Evolutionary conservation across 805 yeast genomes (phyloP).

Genomic region (Jamesozyma spencerorum): DNA sequence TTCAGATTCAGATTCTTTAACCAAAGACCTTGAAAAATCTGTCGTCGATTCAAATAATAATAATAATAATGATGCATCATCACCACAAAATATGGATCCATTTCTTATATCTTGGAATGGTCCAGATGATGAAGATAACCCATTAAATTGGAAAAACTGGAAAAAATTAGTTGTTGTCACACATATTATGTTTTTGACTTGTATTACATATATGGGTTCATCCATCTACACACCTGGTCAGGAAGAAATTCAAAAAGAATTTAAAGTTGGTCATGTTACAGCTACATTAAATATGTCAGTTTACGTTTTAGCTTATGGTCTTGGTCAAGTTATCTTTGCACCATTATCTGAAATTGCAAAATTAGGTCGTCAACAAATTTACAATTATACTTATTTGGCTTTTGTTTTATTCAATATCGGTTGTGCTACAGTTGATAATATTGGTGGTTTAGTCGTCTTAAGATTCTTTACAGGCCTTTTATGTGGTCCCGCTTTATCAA

Average conservation of each 20-base stretch:
- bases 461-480: slow-evolving; percentile 47
- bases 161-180: slow-evolving; percentile 33
- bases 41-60: too few relatives aligned
- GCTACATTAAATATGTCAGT: slow-evolving; percentile 44
- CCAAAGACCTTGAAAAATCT: too few relatives aligned
- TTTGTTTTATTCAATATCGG: slow-evolving; percentile 48
- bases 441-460: slow-evolving; percentile 41
- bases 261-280: slow-evolving; percentile 34
- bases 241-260: slow-evolving; percentile 35
- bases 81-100: slow-evolving; percentile 8
- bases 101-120: slow-evolving; percentile 18
- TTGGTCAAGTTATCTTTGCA: slow-evolving; percentile 49
- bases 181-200: slow-evolving; percentile 37
- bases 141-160: slow-evolving; percentile 43
- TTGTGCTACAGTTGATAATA: slow-evolving; percentile 40
- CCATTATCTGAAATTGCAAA: slow-evolving; percentile 49
- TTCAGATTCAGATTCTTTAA: too few relatives aligned
- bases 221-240: slow-evolving; percentile 47
- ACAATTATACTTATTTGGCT: slow-evolving; percentile 36
- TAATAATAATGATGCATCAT: not conserved
- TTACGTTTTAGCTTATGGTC: slow-evolving; percentile 51
- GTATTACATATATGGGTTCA: slow-evolving; percentile 46
- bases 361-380: slow-evolving; percentile 45
- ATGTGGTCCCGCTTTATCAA: slow-evolving; percentile 47
- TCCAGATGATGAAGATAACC: slow-evolving; percentile 44